Evolutionary conservation across 805 yeast genomes (phyloP), one percentile per base, ranked within the genome.

Genomic region (Lipomyces orientalis): DNA sequence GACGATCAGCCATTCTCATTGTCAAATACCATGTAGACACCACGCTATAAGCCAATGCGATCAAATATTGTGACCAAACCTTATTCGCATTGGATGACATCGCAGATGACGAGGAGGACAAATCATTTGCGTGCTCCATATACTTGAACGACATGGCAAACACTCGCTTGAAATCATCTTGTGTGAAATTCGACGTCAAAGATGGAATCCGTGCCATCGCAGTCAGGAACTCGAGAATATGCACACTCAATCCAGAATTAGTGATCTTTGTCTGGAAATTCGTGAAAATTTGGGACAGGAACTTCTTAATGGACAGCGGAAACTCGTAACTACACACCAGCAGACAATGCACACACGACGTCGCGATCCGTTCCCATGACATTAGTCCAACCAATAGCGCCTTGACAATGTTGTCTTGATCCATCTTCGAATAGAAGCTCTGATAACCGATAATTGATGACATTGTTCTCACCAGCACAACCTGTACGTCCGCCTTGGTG

Each of bases 81-180:
- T 61, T 25, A 25, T 61, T 64, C 51, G 60, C 29, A 37, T 73
- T 61, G 74, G 80, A 71, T 60, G 76, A 71, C 69, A 79, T 71
- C 64, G 77, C 75, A 19, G 60, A 22, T 19, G 64, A 51, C 6
- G 57, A 14, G 31, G 29, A 16, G 1, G 70, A 59, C 58, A 67
- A 70, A 71, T 90, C 93, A 61, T 84, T 81, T 1, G 91, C 86
- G 74, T 87, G 88, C 74, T 90, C 91, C 64, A 91, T 89, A 73
- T 88, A 89, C 73, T 88, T 88, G 80, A 92, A 90, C 0, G 93
- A 89, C 75, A 92, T 90, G 1, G 90, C 97, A 80, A 92, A 90
- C 1, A 91, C 91, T 58, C 93, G 82, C 73, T 88, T 89, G 76
- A 84, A 89, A 73, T 92, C 97, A 60, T 90, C 95, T 22, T 84